Conservation (phyloP, 768 basidiomycete species). For the Leccinellum rugosiceps region DNA sequence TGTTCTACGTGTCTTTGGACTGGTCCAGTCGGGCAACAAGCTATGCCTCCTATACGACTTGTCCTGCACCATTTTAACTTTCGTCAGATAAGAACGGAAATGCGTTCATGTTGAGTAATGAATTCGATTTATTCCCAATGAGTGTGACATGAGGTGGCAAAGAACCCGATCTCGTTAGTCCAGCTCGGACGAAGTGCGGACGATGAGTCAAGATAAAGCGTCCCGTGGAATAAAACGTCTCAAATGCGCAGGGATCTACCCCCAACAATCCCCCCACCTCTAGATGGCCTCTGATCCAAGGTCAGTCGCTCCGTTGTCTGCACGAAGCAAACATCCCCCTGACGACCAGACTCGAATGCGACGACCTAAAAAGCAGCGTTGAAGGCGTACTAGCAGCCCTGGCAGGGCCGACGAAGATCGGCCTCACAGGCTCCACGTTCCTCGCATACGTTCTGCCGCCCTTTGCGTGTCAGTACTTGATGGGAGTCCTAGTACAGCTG, state of each 20-base stretch:
- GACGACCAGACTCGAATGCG: not conserved
- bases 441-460: conserved; percentile 40
- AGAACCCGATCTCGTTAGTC: not conserved
- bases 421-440: conserved; percentile 24
- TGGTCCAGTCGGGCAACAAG: too few relatives aligned
- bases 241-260: not conserved
- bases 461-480: conserved; percentile 45
- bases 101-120: not conserved
- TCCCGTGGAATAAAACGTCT: not conserved
- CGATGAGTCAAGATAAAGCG: not conserved
- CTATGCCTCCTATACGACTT: too few relatives aligned
- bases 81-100: not conserved
- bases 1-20: too few relatives aligned
- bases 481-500: conserved; percentile 53
- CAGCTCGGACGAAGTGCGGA: conserved; percentile 1
- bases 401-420: conserved; percentile 1
- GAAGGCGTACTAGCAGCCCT: conserved; percentile 1
- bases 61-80: not conserved
- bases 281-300: conserved; percentile 3
- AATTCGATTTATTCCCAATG: not conserved
- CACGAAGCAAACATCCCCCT: not conserved
- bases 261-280: not conserved
- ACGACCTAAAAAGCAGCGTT: not conserved
- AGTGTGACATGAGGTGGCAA: not conserved
- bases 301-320: not conserved